Conservation (phyloP, 228 moss, liverwort and hornwort genomes). For the Sphagnum magellanicum region DNA sequence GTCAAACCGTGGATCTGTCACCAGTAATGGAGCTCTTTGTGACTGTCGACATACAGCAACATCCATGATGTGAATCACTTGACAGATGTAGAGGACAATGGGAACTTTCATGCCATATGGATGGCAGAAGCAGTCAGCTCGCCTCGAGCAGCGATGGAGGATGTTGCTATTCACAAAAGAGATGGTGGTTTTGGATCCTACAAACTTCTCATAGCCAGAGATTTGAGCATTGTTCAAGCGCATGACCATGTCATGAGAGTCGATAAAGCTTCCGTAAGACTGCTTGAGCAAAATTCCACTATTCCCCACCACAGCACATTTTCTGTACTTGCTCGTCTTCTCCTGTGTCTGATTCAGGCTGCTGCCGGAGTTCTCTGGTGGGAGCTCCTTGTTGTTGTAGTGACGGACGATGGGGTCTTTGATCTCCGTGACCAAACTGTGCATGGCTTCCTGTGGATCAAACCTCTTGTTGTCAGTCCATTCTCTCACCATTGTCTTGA, state of each 20-base stretch:
- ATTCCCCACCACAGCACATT: conserved; percentile 63
- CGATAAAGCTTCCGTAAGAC: conserved; percentile 27
- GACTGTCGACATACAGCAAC: conserved; percentile 40
- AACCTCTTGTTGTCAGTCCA: conserved; percentile 28
- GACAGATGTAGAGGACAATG: conserved; percentile 56
- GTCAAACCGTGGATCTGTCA: conserved; percentile 57
- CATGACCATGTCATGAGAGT: conserved; percentile 58
- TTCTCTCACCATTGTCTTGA: conserved; percentile 22
- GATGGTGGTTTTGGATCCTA: conserved; percentile 43
- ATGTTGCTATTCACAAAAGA: conserved; percentile 69
- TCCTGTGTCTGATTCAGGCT: background rate
- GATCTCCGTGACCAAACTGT: conserved; percentile 18
- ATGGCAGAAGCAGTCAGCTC: conserved; percentile 31
- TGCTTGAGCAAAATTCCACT: conserved; percentile 49
- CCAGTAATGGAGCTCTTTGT: conserved; percentile 32
- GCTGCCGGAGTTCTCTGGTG: too few relatives aligned
- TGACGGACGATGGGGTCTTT: conserved; percentile 41
- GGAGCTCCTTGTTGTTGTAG: background rate
- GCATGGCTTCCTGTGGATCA: conserved; percentile 29
- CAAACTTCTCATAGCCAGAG: conserved; percentile 14
- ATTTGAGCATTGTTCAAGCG: conserved; percentile 53
- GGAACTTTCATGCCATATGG: conserved; percentile 55
- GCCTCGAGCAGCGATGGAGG: conserved; percentile 28
- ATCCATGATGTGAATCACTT: conserved; percentile 38
- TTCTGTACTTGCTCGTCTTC: conserved; percentile 19